Base-by-base conservation (phyloP, 2,329 filamentous ascomycete species). In the Ceratocystis huliohia region DNA sequence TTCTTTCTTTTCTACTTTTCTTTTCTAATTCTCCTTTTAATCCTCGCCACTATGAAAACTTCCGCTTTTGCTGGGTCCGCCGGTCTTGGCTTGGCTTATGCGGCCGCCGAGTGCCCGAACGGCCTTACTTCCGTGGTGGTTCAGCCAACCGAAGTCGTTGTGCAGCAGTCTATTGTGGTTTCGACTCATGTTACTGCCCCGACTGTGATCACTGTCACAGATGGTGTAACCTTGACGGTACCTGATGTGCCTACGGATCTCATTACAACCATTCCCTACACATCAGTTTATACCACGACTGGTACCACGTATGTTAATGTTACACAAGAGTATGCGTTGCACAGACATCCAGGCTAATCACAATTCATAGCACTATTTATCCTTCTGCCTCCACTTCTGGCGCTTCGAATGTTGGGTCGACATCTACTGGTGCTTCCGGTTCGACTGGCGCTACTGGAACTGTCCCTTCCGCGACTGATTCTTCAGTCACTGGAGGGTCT, bases 1-100 rank as follows among this genome's bases (percentile, higher is more conserved):
- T 37, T 28, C 44, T 66, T 56, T 41, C 30, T 28, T 28, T 5
- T 1, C 1, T 5, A 5, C 28, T 63, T 46, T 25, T 22, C 20
- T 59, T 67, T 10, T 25, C 22, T 20, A 25, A n/a, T 56, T 44
- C 53, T 25, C 13, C 4, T 5, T 20, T 28, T 10, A 45, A 10
- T 41, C 22, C 48, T 45, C 4, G 25, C 33, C 28, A 63, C 6
- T n/a, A 66, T 66, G 65, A 67, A 61, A 63, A 53, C 56, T 61
- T 37, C 64, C 62, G 61, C 30, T 65, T 13, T 65, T 44, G 68
- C 67, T 33, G 44, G 63, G 64, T 65, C 50, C n/a, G 66, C 66
- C 5, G 59, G 63, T 17, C 53, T 68, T 37, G 66, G 66, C 7
- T 20, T 68, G 28, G 66, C 57, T 7, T 68, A 68, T 44, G 66